phyloP scores from a whole-genome alignment of 2,329 filamentous ascomycete genomes.

The Talaromyces sp. region DNA sequence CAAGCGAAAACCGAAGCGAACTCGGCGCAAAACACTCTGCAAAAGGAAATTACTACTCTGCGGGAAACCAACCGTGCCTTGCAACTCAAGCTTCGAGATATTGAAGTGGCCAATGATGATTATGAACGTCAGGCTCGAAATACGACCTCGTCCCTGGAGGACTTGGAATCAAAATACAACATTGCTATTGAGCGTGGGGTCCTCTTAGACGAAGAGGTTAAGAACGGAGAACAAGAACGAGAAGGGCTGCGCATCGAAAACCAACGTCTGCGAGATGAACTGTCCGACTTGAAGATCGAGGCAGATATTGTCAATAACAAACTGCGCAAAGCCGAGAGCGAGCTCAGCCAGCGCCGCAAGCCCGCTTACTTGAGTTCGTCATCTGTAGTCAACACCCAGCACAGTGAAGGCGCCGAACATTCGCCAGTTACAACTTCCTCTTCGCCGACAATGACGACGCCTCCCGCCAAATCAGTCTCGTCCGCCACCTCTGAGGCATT shows the following conservation, averaged over 20 bases:
- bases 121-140: slow-evolving; percentile 95
- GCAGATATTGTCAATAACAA: slow-evolving; percentile 93
- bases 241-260: slow-evolving; percentile 84
- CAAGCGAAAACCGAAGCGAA: slow-evolving; percentile 87
- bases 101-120: slow-evolving; percentile 97
- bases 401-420: slow-evolving; percentile 63
- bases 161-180: slow-evolving; percentile 96
- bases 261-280: slow-evolving; percentile 82
- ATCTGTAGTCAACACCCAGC: slow-evolving; percentile 48
- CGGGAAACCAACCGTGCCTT: slow-evolving; percentile 78
- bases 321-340: slow-evolving; percentile 64
- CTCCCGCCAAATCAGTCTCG: slow-evolving; percentile 65
- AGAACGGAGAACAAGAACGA: slow-evolving; percentile 83
- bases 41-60: slow-evolving; percentile 92
- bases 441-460: slow-evolving; percentile 84
- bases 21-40: slow-evolving; percentile 73
- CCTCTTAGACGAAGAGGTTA: slow-evolving; percentile 92
- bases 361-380: slow-evolving; percentile 46
- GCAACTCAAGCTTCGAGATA: slow-evolving; percentile 81
- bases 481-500: slow-evolving; percentile 60
- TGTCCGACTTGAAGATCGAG: slow-evolving; percentile 90
- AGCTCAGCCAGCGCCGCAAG: slow-evolving; percentile 47
- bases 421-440: slow-evolving; percentile 81
- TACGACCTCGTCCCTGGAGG: slow-evolving; percentile 91
- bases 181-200: slow-evolving; percentile 86